Evolutionary conservation across 1,284 basidiomycete species (phyloP).

Genomic region (Apiotrichum sp.): DNA sequence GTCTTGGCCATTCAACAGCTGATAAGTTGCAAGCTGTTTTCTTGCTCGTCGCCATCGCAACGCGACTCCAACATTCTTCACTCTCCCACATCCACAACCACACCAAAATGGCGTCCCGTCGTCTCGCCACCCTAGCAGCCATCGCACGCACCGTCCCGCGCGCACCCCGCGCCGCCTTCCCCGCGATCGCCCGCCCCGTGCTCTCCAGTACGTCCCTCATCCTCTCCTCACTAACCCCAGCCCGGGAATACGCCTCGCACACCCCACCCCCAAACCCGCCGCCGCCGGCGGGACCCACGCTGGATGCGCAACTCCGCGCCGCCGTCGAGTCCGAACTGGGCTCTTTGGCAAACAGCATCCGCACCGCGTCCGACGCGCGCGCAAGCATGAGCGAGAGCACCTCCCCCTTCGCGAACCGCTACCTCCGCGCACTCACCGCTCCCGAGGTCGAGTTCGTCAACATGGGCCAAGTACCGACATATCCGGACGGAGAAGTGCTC

Average conservation of each 20-base stretch:
- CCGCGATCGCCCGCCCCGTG: too few relatives aligned
- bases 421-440: conserved; percentile 6
- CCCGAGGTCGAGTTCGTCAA: conserved; percentile 15
- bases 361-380: neutral
- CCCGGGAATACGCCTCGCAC: neutral
- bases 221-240: neutral
- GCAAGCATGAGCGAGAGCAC: too few relatives aligned
- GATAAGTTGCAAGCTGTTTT: too few relatives aligned
- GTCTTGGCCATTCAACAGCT: too few relatives aligned
- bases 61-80: too few relatives aligned
- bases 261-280: neutral
- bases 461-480: conserved; percentile 15
- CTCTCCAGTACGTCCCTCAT: too few relatives aligned
- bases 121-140: too few relatives aligned
- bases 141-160: too few relatives aligned
- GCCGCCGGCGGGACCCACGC: neutral
- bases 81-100: too few relatives aligned
- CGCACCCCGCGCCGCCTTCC: too few relatives aligned
- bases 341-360: neutral
- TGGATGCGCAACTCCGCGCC: conserved; percentile 5
- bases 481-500: conserved; percentile 7
- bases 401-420: neutral
- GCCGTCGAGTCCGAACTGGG: conserved; percentile 7
- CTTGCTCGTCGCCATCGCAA: too few relatives aligned
- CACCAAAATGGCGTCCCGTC: too few relatives aligned